These are phyloP conservation scores for Hansenula anomala DNA, from an alignment of 1,139 yeast genomes.

Conservation along the genomic window DNA sequence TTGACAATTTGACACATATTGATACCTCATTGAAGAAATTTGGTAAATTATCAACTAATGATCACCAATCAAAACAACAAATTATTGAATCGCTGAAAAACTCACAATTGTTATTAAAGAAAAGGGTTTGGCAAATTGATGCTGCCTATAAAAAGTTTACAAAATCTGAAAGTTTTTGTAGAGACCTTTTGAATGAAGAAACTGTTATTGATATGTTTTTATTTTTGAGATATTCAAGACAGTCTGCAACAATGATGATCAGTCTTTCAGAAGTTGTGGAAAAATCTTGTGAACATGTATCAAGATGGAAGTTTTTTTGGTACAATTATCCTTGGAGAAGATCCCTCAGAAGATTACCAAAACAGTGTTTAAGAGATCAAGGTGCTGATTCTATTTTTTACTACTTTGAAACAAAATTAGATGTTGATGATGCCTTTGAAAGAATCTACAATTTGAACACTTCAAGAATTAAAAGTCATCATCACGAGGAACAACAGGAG, in stretches of 20 bases:
- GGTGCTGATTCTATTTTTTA: slow-evolving; percentile 40
- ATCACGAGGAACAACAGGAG: slow-evolving; percentile 5
- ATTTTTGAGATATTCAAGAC: slow-evolving; percentile 31
- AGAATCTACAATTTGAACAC: slow-evolving; percentile 36
- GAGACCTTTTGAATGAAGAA: slow-evolving; percentile 28
- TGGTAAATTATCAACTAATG: slow-evolving; percentile 5
- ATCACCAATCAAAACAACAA: slow-evolving; percentile 1
- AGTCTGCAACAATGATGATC: slow-evolving; percentile 29
- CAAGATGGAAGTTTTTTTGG: slow-evolving; percentile 28
- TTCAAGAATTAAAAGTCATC: slow-evolving; percentile 25
- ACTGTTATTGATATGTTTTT: slow-evolving; percentile 30
- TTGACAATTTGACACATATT: slow-evolving; percentile 21
- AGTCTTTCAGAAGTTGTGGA: slow-evolving; percentile 17
- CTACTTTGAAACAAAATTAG: slow-evolving; percentile 37
- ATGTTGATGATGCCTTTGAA: slow-evolving; percentile 45
- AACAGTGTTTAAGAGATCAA: slow-evolving; percentile 39
- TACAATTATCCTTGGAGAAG: slow-evolving; percentile 37
- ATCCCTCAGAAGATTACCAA: slow-evolving; percentile 35
- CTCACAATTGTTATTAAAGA: slow-evolving; percentile 17
- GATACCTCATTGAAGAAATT: slow-evolving; percentile 18
- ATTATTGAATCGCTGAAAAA: slow-evolving; percentile 11
- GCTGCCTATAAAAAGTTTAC: slow-evolving; percentile 28
- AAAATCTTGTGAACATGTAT: slow-evolving; percentile 14
- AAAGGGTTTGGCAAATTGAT: slow-evolving; percentile 27
- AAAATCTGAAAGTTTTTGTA: slow-evolving; percentile 27